These are phyloP conservation scores for Comarum palustre DNA, from an alignment of 306 rosid genomes.

Conservation along the genomic window DNA sequence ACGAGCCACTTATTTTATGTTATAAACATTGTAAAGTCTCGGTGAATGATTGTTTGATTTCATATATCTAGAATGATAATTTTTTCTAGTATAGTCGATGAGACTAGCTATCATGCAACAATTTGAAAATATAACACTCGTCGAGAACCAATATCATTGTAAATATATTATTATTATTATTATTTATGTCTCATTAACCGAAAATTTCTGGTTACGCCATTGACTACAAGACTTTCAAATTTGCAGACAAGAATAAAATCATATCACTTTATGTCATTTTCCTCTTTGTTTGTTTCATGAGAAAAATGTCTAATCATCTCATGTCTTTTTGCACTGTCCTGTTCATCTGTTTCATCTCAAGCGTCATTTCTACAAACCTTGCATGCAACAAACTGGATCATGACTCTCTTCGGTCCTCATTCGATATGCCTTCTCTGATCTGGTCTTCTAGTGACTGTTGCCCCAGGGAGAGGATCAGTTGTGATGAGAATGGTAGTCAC, in stretches of 20 bases:
- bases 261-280: neutral
- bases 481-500: neutral
- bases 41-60: no score
- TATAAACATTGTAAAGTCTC: no score
- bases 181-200: no score
- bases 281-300: neutral
- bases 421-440: neutral
- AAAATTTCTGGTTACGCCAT: no score
- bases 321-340: neutral
- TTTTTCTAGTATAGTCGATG: no score
- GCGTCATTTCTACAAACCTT: neutral
- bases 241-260: neutral
- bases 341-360: neutral
- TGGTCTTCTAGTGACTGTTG: neutral
- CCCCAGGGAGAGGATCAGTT: neutral
- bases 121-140: no score
- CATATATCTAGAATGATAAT: no score
- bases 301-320: neutral
- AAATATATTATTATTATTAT: no score
- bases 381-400: neutral
- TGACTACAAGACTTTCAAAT: no score
- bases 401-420: slow-evolving; percentile 5
- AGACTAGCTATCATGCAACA: no score
- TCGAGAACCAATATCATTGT: no score
- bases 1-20: no score